These are phyloP conservation scores for Apiospora kogelbergensis DNA, from an alignment of 2,329 filamentous ascomycete species.

Conservation along the genomic window DNA sequence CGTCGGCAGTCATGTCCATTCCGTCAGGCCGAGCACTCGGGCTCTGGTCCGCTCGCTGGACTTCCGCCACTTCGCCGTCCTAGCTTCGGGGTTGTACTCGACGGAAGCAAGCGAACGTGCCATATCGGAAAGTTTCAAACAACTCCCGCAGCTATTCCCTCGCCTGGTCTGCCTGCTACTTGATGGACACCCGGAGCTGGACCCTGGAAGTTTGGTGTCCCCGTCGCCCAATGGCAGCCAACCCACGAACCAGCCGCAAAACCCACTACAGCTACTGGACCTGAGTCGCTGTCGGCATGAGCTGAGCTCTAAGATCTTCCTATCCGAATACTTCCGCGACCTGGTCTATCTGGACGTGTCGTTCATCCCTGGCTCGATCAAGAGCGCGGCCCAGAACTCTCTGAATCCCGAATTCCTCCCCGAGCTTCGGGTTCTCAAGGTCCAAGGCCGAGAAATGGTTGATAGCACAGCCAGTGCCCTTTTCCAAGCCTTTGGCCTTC, in stretches of 20 bases:
- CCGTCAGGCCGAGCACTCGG: constrained; percentile 38
- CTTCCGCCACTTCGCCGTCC: constrained; percentile 42
- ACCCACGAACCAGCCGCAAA: constrained; percentile 8
- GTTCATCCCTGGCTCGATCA: constrained; percentile 45
- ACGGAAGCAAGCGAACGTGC: constrained; percentile 36
- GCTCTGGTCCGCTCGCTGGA: constrained; percentile 48
- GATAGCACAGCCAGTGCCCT: constrained; percentile 35
- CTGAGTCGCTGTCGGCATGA: constrained; percentile 40
- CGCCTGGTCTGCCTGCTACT: constrained; percentile 46
- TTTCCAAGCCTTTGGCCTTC: constrained; percentile 34
- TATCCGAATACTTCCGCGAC: constrained; percentile 32
- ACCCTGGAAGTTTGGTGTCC: constrained; percentile 37
- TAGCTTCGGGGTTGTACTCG: constrained; percentile 41
- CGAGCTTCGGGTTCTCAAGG: constrained; percentile 52
- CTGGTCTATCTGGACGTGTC: constrained; percentile 57
- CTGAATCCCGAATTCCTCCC: constrained; percentile 38
- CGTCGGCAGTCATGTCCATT: constrained; percentile 38
- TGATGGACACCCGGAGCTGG: constrained; percentile 45
- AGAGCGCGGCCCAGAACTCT: constrained; percentile 32
- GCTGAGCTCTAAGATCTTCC: constrained; percentile 42
- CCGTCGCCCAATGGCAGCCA: neutral
- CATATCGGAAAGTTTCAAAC: constrained; percentile 40
- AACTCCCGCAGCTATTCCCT: constrained; percentile 41
- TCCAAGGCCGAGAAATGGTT: constrained; percentile 46
- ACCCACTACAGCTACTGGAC: constrained; percentile 43